Conservation (phyloP, 1,139 yeast species). For the Pichia sp. region DNA sequence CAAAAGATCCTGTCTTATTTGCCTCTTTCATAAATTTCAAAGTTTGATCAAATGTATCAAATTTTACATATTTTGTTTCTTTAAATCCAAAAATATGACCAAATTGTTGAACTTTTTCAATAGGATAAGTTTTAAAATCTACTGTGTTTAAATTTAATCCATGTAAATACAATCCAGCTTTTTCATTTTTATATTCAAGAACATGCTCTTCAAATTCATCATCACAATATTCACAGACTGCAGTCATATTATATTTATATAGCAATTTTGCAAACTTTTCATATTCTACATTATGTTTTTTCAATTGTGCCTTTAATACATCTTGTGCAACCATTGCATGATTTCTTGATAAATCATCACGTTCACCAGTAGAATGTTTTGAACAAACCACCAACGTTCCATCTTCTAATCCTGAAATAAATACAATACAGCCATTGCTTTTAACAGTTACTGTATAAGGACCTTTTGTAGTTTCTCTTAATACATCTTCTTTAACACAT, state of each 20-base stretch:
- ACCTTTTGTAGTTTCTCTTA: conserved; percentile 50
- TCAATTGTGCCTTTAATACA: conserved; percentile 52
- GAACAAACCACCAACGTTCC: conserved; percentile 80
- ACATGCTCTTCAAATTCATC: conserved; percentile 94
- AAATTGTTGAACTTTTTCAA: conserved; percentile 53
- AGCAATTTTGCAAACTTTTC: conserved; percentile 53
- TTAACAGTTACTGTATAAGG: conserved; percentile 80
- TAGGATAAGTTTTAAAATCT: conserved; percentile 57
- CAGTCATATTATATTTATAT: conserved; percentile 55
- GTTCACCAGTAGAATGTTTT: conserved; percentile 75
- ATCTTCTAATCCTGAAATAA: conserved; percentile 67
- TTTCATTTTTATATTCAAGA: conserved; percentile 58
- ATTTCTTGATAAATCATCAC: conserved; percentile 49
- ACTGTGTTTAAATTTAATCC: conserved; percentile 73
- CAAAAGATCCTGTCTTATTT: conserved; percentile 64
- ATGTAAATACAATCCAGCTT: conserved; percentile 81
- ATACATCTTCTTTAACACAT: conserved; percentile 43
- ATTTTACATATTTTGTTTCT: conserved; percentile 41
- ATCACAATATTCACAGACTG: conserved; percentile 90
- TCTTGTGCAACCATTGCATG: conserved; percentile 73
- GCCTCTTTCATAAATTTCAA: conserved; percentile 49
- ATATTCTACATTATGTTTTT: conserved; percentile 34
- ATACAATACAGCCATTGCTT: conserved; percentile 90
- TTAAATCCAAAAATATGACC: conserved; percentile 71
- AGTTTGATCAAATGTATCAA: conserved; percentile 38